Evolutionary conservation across 192 early-diverging fungal species (phyloP).

Genomic region (Allomyces arbusculus): DNA sequence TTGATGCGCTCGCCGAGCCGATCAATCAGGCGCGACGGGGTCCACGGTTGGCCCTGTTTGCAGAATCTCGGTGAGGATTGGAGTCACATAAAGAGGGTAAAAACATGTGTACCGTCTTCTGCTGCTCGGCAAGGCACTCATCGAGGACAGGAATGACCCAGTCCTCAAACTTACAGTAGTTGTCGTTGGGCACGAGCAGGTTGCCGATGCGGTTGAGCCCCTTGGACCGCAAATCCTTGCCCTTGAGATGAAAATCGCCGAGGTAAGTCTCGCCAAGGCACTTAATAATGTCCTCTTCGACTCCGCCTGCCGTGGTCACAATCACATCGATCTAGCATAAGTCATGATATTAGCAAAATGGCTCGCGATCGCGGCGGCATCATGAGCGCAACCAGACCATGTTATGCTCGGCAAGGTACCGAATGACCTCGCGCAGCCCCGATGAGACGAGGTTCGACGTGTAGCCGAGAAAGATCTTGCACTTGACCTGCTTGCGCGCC

Average conservation of each 20-base stretch:
- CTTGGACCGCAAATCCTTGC: conserved; percentile 56
- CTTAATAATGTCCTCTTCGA: conserved; percentile 98
- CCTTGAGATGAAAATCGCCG: conserved; percentile 55
- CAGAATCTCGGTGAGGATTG: no score
- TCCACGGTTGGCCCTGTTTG: conserved; percentile 30
- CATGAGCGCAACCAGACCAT: conserved; percentile 22
- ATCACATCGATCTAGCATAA: conserved; percentile 30
- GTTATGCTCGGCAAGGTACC: conserved; percentile 70
- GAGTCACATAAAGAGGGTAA: no score
- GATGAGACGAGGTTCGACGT: conserved; percentile 95
- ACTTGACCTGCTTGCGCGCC: conserved; percentile 42
- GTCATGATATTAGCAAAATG: background rate
- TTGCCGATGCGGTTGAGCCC: conserved; percentile 95
- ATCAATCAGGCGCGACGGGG: conserved; percentile 76
- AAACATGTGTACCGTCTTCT: conserved; percentile 27
- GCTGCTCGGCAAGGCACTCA: conserved; percentile 78
- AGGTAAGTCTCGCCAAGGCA: conserved; percentile 76
- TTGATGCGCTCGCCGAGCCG: conserved; percentile 77
- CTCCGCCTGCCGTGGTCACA: conserved; percentile 81
- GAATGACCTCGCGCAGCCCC: conserved; percentile 77
- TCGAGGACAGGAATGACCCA: conserved; percentile 93
- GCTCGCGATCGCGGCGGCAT: background rate
- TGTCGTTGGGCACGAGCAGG: conserved; percentile 91
- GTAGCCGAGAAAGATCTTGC: conserved; percentile 94
- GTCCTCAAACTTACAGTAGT: conserved; percentile 98